Base-by-base conservation (phyloP, 1,284 basidiomycete genomes). In the Rugosomyces carneus region DNA sequence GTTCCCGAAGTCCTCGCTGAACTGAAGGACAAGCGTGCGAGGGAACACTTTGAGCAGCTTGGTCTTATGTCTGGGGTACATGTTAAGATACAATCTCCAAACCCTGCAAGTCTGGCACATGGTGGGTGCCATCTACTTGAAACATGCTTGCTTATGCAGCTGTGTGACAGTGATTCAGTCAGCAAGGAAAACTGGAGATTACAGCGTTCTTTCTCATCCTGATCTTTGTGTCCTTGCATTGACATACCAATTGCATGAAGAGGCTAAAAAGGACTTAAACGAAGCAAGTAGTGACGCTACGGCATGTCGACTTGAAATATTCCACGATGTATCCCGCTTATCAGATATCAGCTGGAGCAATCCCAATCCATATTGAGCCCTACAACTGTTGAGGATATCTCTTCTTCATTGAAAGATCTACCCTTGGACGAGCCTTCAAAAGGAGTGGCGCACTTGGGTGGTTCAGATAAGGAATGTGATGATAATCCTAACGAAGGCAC, bases 141-240 rank as follows among this genome's bases (percentile, higher is more conserved):
- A 49, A 37, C 3, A 21, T 55, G 27, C 51, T 47, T n/a, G n/a
- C 56, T 39, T 53, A 46, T 24, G 27, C 39, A 45, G 54, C 19
- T 51, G 37, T 36, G 40, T 4, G 49, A 40, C 48, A 91, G 96
- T 95, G 7, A 89, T 89, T 42, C 84, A 88, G 52, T 89, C 87
- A 66, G 91, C 96, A 2, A 94, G 92, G 73, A 91, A 92, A 73
- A 97, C 95, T 0, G 96, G 96, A 66, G 96, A 99, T 67, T 95
- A 93, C 61, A 76, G 90, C 27, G 95, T 95, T 37, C 76, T 99
- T 24, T 97, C 93, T 7, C 78, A 84, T 58, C 80, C 94, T 13
- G 96, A 99, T 81, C 65, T 99, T 47, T 85, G 88, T 53, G 85
- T 99, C 32, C 70, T 99, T 37, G 96, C 96, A 0, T 71, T 99